A percentile compares a stretch with the other conserved stretches of the same genome.
These are phyloP conservation scores for Mallotus japonicus DNA, from an alignment of 441 rosid genomes.

Conservation along the genomic window DNA sequence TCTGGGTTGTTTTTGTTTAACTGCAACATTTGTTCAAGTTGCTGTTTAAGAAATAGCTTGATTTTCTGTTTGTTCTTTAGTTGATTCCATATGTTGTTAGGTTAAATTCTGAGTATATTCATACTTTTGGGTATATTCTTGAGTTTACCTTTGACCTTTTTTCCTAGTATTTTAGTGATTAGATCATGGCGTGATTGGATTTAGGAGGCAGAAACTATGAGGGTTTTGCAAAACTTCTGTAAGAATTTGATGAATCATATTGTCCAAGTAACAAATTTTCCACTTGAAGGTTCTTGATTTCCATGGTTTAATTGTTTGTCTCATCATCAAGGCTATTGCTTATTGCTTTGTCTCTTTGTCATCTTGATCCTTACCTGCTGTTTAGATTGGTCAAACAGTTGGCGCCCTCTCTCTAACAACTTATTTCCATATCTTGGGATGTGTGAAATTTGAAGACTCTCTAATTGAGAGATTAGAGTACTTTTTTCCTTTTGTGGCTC, in stretches of 20 bases:
- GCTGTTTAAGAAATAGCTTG: neutral
- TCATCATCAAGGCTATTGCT: neutral
- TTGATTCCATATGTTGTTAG: neutral
- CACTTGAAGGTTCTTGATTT: neutral
- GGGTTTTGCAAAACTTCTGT: neutral
- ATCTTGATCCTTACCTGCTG: neutral
- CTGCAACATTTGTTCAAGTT: neutral
- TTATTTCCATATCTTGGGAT: neutral
- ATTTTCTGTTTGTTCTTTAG: neutral
- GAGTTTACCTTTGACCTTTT: neutral
- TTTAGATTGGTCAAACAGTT: neutral
- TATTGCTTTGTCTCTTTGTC: neutral
- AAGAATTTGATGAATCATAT: neutral
- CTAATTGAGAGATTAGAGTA: neutral
- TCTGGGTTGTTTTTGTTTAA: neutral
- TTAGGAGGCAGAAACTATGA: conserved; percentile 1
- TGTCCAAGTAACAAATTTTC: neutral
- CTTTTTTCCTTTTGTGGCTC: neutral
- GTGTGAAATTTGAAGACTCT: neutral
- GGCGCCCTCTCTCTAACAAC: neutral
- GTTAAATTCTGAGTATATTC: neutral
- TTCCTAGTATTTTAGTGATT: neutral
- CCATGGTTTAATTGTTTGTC: conserved; percentile 1
- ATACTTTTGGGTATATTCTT: neutral
- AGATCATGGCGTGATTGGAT: conserved; percentile 10